These are phyloP conservation scores for Sistotremastrum suecicum DNA, from an alignment of 768 basidiomycete genomes.

Conservation along the genomic window DNA sequence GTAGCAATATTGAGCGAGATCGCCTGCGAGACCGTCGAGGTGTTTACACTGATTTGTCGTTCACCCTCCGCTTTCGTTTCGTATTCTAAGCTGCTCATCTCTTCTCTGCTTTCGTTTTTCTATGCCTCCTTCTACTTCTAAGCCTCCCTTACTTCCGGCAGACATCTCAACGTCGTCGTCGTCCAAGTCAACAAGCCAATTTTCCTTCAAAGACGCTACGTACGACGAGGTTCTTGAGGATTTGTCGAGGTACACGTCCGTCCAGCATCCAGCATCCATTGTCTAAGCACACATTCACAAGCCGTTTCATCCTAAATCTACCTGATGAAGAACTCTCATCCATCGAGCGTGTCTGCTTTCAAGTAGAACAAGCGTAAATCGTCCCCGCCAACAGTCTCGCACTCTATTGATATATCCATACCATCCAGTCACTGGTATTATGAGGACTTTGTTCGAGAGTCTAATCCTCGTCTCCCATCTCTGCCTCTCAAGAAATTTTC, in stretches of 20 bases:
- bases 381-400: neutral
- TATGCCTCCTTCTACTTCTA: slow-evolving; percentile 65
- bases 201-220: slow-evolving; percentile 54
- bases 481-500: slow-evolving; percentile 88
- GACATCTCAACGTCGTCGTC: slow-evolving; percentile 43
- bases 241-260: slow-evolving; percentile 55
- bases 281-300: slow-evolving; percentile 18
- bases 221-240: slow-evolving; percentile 85
- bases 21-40: too few relatives aligned
- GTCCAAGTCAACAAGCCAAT: slow-evolving; percentile 24
- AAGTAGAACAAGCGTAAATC: slow-evolving; percentile 96
- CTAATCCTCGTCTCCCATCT: slow-evolving; percentile 76
- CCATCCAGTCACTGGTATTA: slow-evolving; percentile 92
- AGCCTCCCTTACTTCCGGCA: slow-evolving; percentile 36
- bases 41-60: too few relatives aligned
- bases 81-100: slow-evolving; percentile 4
- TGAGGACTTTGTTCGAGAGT: slow-evolving; percentile 94
- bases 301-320: slow-evolving; percentile 93
- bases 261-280: slow-evolving; percentile 4
- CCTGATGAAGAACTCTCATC: slow-evolving; percentile 86
- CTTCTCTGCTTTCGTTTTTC: slow-evolving; percentile 14
- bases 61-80: too few relatives aligned
- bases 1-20: too few relatives aligned
- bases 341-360: slow-evolving; percentile 91
- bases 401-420: slow-evolving; percentile 5